Base-by-base conservation (phyloP, 1,284 basidiomycete genomes). In the Leccinum pachyderme region DNA sequence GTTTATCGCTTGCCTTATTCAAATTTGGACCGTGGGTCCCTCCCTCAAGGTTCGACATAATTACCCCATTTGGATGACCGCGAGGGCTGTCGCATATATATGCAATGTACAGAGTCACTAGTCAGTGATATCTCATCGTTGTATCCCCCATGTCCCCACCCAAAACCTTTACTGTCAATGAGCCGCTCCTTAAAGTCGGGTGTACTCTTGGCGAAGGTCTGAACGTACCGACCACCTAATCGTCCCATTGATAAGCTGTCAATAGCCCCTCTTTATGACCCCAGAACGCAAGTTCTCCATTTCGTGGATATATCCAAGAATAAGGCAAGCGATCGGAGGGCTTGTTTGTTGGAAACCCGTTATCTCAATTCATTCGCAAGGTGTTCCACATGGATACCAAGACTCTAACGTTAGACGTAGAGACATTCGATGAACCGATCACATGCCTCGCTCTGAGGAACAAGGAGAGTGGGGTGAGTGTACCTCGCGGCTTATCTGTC, bases 141-240 rank as follows among this genome's bases (percentile, higher is more conserved):
- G 32, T 25, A 18, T 55, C 45, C 35, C 31, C 31, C 50, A 63
- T 65, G 58, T 52, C 61, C 27, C 46, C 46, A 13, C 29, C 32
- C 33, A 57, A 58, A 49, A 61, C 50, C 22, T 63, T 78, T 41
- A 58, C 56, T 24, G 64, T 76, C 22, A 61, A 68, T n/a, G 63
- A 72, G 49, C 82, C 85, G 13, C 73, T 86, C 62, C 70, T 84
- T 49, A 71, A 75, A 61, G 75, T 81, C 43, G 79, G 78, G n/a
- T 87, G 84, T 60, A 77, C 72, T 13, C 71, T 87, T 32, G 86
- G 85, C 53, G 83, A 89, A 83, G 83, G 86, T 85, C 60, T 11
- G 60, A 57, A 50, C 35, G 35, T 61, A 48, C 49, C 49, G 24
- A 27, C 47, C 50, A 29, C 33, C 22, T 51, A 18, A 35, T 39